phyloP scores from a whole-genome alignment of 345 rosid species.

The Bruguiera sexangula region DNA sequence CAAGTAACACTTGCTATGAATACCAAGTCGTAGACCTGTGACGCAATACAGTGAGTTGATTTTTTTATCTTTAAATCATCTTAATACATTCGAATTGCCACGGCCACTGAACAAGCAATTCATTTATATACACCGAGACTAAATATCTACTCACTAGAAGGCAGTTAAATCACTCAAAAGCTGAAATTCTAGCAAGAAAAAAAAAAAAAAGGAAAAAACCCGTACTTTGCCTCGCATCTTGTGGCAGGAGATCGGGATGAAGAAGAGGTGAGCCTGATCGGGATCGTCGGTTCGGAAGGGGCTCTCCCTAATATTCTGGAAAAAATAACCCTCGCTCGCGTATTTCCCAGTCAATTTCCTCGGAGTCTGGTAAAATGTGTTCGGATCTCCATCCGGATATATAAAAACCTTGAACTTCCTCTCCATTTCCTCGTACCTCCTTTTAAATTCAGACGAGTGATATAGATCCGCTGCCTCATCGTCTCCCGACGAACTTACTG shows the following conservation, averaged over 20 bases:
- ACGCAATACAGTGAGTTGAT: not conserved
- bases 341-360: slow-evolving; percentile 92
- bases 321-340: slow-evolving; percentile 98
- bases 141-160: not conserved
- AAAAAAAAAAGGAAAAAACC: not conserved
- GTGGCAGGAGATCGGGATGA: slow-evolving; percentile 91
- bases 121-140: too few species aligned
- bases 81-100: too few species aligned
- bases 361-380: slow-evolving; percentile 84
- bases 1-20: too few species aligned
- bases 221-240: slow-evolving; percentile 98
- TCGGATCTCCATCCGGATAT: slow-evolving; percentile 94
- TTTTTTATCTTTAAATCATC: not conserved
- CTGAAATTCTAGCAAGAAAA: not conserved
- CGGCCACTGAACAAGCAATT: too few species aligned
- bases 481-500: not conserved
- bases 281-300: slow-evolving; percentile 72
- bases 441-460: slow-evolving; percentile 59
- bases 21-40: not conserved
- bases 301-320: slow-evolving; percentile 83
- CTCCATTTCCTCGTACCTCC: slow-evolving; percentile 82
- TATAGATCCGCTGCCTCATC: slow-evolving; percentile 48
- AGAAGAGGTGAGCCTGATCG: slow-evolving; percentile 81
- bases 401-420: slow-evolving; percentile 74
- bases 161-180: not conserved